Conservation (phyloP, 441 rosid species). For the Manihot esculenta region DNA sequence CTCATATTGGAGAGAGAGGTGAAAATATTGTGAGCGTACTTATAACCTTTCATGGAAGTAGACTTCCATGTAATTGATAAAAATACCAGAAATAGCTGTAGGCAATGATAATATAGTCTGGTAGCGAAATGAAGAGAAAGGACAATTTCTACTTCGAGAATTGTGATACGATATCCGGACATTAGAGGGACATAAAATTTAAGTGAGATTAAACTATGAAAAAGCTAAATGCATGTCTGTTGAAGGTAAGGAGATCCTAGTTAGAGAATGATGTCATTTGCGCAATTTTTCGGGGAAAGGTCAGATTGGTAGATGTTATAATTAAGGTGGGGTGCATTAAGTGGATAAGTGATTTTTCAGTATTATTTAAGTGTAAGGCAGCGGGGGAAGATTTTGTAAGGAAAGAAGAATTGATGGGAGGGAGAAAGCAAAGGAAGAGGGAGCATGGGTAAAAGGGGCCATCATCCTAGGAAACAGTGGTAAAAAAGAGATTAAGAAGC, state of each 20-base stretch:
- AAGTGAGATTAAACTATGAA: background rate
- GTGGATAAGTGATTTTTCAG: background rate
- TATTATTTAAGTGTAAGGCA: background rate
- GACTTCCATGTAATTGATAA: too few relatives aligned
- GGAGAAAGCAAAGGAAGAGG: background rate
- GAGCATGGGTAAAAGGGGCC: background rate
- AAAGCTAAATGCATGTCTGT: background rate
- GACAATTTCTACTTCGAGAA: background rate
- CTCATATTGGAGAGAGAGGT: conserved; percentile 82
- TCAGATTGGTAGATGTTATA: background rate
- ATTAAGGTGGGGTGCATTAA: background rate
- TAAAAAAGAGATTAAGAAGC: background rate
- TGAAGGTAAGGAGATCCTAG: background rate
- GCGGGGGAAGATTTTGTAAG: background rate
- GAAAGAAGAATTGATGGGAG: background rate
- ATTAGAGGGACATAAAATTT: background rate
- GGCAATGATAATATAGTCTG: background rate
- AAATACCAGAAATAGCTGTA: too few relatives aligned
- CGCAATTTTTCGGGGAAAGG: background rate
- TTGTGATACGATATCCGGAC: too few relatives aligned
- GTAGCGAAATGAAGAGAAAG: background rate
- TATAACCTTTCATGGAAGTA: too few relatives aligned
- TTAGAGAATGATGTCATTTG: background rate
- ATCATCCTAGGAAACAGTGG: background rate
- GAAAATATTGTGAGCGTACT: background rate